Conservation (phyloP, 108 stramenopile genomes). For the Nannochloropsis granulata region DNA sequence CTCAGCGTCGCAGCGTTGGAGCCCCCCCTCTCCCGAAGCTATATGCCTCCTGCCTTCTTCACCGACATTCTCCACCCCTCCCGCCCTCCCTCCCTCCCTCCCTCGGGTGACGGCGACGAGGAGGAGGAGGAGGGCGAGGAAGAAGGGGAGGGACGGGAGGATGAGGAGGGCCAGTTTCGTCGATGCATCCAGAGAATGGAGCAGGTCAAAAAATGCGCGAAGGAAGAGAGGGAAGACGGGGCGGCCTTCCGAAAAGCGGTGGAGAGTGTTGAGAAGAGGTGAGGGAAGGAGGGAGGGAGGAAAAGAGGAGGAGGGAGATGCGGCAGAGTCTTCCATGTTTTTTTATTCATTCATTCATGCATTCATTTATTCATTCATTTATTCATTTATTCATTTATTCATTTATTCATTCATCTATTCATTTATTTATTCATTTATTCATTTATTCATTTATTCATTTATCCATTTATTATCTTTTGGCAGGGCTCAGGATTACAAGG, state of each 20-base stretch:
- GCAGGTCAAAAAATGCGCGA: not conserved
- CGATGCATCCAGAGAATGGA: not conserved
- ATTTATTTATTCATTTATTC: too few species aligned
- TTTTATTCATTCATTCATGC: too few species aligned
- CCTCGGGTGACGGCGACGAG: too few species aligned
- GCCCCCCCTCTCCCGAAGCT: not conserved
- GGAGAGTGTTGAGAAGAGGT: not conserved
- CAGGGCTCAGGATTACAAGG: not conserved
- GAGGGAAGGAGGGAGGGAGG: not conserved
- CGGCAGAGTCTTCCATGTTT: not conserved
- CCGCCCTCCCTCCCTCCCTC: too few species aligned
- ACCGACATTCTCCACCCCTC: not conserved
- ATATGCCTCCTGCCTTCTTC: not conserved
- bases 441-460: too few species aligned
- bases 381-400: too few species aligned
- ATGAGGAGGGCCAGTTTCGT: not conserved
- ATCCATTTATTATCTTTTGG: not conserved
- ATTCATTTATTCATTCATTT: too few species aligned
- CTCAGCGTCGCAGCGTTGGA: not conserved
- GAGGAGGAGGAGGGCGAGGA: not conserved
- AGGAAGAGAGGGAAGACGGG: not conserved
- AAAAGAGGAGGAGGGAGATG: not conserved
- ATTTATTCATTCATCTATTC: too few species aligned
- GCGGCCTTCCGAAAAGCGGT: not conserved
- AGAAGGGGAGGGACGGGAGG: not conserved